Evolutionary conservation across 2,329 filamentous ascomycete species (phyloP), one percentile per base, ranked within the genome.

Genomic region (Diaporthe sp.): DNA sequence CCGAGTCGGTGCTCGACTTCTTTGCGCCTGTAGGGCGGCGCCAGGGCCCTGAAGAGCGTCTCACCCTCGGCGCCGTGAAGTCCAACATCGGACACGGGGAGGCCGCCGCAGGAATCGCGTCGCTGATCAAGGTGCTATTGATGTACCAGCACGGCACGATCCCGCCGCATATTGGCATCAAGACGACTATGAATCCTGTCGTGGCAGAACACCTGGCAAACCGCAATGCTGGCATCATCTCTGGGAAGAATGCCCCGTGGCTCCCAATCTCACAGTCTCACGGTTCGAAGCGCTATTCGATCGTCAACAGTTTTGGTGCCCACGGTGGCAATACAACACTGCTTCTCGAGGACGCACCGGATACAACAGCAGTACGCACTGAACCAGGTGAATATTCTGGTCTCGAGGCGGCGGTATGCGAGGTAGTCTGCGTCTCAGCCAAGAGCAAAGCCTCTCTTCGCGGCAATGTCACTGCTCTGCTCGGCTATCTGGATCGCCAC

Each of bases 1-100:
- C 92, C 86, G 86, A 87, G 3, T 91, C 89, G 0, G 90, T 93
- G 69, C 85, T 86, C 30, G 86, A 89, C 42, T 85, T 88, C 5
- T 93, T 92, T 76, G 91, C 90, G 58, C 87, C 87, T 15, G 27
- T 55, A 10, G 44, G 77, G 84, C 85, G 80, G 72, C 81, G 85
- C 1, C 12, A 22, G 9, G 25, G 59, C 4, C n/a, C n/a, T n/a
- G n/a, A n/a, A n/a, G n/a, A 72, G 2, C 91, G 89, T 10, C 89
- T 90, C 22, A 37, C 71, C 35, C 35, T 79, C 25, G 78, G 76
- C 0, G 61, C 75, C 0, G 92, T 71, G 86, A 81, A 80, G 74
- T 79, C 86, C 1, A 88, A 88, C 69, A 80, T 89, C n/a, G 88
- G 88, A 1, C 88, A 90, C 76, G 81, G 82, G 71, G 86, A 88